Conservation (phyloP, 225 moss, liverwort and hornwort genomes). For the Marchantia paleacea region DNA sequence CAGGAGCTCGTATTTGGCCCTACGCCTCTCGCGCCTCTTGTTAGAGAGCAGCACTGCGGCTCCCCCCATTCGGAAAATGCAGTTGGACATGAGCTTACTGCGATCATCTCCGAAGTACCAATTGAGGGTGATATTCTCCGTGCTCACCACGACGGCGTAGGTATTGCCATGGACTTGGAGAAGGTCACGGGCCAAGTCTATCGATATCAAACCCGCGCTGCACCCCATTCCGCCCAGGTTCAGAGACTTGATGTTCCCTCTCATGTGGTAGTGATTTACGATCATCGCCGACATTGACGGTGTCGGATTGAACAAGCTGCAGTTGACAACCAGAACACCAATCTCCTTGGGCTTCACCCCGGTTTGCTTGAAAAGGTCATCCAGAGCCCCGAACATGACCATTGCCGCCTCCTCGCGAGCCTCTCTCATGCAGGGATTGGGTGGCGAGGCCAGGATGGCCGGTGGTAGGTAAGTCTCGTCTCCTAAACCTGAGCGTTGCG, state of each 20-base stretch:
- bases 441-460: slow-evolving; percentile 37
- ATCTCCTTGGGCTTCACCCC: slow-evolving; percentile 57
- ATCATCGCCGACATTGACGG: slow-evolving; percentile 66
- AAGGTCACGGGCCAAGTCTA: slow-evolving; percentile 57
- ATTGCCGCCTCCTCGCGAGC: slow-evolving; percentile 49
- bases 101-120: slow-evolving; percentile 67
- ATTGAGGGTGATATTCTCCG: slow-evolving; percentile 55
- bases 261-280: slow-evolving; percentile 66
- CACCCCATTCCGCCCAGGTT: slow-evolving; percentile 70
- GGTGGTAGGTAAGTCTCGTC: slow-evolving; percentile 58
- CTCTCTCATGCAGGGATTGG: slow-evolving; percentile 44
- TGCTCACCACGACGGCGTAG: slow-evolving; percentile 54
- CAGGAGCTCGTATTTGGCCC: slow-evolving; percentile 55
- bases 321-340: slow-evolving; percentile 57
- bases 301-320: slow-evolving; percentile 64
- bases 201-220: slow-evolving; percentile 59
- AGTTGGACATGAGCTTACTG: slow-evolving; percentile 60
- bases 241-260: slow-evolving; percentile 51
- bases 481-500: slow-evolving; percentile 51
- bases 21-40: slow-evolving; percentile 33
- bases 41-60: slow-evolving; percentile 62
- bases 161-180: slow-evolving; percentile 52
- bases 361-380: slow-evolving; percentile 58
- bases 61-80: slow-evolving; percentile 66
- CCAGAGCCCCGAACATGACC: slow-evolving; percentile 63